Evolutionary conservation across 2,329 filamentous ascomycete genomes (phyloP), one percentile per base, ranked within the genome.

Genomic region (Cladosporium sp.): DNA sequence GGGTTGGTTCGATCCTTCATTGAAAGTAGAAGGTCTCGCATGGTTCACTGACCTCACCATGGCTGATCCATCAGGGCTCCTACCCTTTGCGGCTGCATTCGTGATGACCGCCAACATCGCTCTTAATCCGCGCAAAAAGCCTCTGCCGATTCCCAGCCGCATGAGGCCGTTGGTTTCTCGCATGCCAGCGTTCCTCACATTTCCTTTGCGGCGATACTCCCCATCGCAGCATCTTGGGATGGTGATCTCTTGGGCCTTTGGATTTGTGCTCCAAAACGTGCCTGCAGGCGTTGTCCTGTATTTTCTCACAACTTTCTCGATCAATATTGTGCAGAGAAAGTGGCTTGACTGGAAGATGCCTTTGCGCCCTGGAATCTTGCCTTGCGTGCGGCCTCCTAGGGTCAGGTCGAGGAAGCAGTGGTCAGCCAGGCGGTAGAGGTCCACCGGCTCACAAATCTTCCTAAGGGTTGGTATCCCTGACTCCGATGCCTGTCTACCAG

Each of bases 31-130:
- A 65, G 81, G 81, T n/a, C 72, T 76, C 3, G 68, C 82, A 2
- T 85, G 81, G 81, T 83, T 83, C 50, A 72, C 75, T 1, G 72
- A 84, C 60, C 72, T 85, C 12, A 66, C 79, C 4, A 59, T 71
- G 0, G 67, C 77, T 7, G 82, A 85, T 57, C 71, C 79, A 0
- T 73, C 72, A 2, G 65, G 74, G 2, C 56, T 70, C 2, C 68
- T 83, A 1, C 78, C 80, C 0, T 68, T 74, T 36, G 51, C 75
- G 3, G 67, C 81, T 18, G 75, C 73, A 0, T 69, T 64, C 1
- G 67, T 73, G 4, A 75, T 82, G 51, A 63, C 81, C 13, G 54
- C 71, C 7, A 80, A 78, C 54, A 63, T 81, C 7, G 67, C 61
- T 43, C 53, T 52, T 40, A 58, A 47, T 29, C 41, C 27, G 5